Percentiles rank a stretch among this genome's conserved stretches.
phyloP scores from a whole-genome alignment of 1,284 basidiomycete species.

The Marasmius tenuissimus region DNA sequence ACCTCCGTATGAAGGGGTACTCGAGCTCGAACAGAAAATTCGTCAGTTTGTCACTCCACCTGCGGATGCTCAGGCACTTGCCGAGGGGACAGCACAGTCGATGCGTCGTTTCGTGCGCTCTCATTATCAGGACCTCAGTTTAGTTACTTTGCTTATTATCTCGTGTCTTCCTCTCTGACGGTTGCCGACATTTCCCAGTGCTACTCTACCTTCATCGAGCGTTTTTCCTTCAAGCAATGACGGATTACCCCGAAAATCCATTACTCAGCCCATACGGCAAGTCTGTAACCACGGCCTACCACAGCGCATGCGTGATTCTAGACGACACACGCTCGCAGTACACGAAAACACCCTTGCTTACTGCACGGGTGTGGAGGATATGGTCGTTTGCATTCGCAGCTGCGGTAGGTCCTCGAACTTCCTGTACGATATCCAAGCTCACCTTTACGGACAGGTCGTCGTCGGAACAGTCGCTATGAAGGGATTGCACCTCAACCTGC shows the following conservation, averaged over 20 bases:
- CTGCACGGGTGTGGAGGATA: constrained; percentile 46
- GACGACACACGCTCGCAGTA: constrained; percentile 37
- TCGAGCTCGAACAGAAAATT: constrained; percentile 46
- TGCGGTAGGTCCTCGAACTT: constrained; percentile 31
- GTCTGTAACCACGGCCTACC: constrained; percentile 44
- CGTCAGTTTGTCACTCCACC: constrained; percentile 31
- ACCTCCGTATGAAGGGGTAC: constrained; percentile 42
- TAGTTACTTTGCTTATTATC: constrained; percentile 22
- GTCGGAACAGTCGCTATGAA: constrained; percentile 45
- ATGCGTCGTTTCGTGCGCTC: constrained; percentile 45
- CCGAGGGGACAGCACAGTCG: constrained; percentile 33
- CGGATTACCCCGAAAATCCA: constrained; percentile 40
- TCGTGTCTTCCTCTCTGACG: background rate
- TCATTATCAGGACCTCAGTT: constrained; percentile 46
- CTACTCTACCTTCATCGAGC: constrained; percentile 48
- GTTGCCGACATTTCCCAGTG: constrained; percentile 27
- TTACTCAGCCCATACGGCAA: constrained; percentile 38
- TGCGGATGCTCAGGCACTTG: constrained; percentile 19
- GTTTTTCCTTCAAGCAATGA: constrained; percentile 48
- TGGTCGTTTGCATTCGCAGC: constrained; percentile 50
- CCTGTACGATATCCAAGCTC: background rate
- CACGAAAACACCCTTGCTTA: constrained; percentile 36
- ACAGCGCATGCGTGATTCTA: constrained; percentile 41
- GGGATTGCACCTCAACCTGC: constrained; percentile 34
- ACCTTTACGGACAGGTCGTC: constrained; percentile 31